Conservation (phyloP, 352 stramenopile genomes). For the Pythium folliculosum region DNA sequence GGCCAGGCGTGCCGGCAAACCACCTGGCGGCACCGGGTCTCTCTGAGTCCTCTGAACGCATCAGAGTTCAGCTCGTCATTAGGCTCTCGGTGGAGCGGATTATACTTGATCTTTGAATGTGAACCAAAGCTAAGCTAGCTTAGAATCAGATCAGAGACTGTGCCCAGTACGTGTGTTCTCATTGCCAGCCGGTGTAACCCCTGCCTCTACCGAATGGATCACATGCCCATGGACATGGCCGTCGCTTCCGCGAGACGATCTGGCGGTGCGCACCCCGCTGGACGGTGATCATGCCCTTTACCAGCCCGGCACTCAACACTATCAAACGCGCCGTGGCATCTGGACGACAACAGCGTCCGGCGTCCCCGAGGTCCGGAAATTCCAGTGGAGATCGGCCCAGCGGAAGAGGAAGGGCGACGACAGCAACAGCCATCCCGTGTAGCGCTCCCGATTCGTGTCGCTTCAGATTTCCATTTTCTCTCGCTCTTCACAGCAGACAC, state of each 20-base stretch:
- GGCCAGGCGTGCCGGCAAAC: slow-evolving; percentile 10
- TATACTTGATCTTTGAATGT: slow-evolving; percentile 2
- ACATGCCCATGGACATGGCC: slow-evolving; percentile 1
- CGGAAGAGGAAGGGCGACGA: not conserved
- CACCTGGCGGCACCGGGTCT: slow-evolving; percentile 16
- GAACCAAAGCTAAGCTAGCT: slow-evolving; percentile 1
- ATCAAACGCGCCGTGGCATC: no score
- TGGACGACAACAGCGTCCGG: no score
- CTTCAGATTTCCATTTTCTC: slow-evolving; percentile 9
- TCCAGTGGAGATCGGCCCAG: slow-evolving; percentile 2
- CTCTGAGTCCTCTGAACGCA: slow-evolving; percentile 9
- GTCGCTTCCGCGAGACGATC: slow-evolving; percentile 13
- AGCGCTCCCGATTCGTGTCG: not conserved
- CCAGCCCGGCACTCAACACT: not conserved
- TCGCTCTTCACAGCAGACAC: not conserved
- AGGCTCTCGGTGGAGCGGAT: not conserved
- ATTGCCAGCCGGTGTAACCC: not conserved
- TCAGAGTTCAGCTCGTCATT: slow-evolving; percentile 9
- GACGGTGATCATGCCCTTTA: slow-evolving; percentile 9
- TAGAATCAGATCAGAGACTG: slow-evolving; percentile 18
- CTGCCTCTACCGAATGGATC: slow-evolving; percentile 23
- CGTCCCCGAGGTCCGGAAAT: not conserved
- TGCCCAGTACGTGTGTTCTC: not conserved
- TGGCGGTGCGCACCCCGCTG: slow-evolving; percentile 14
- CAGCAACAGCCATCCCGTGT: not conserved